Percentiles rank a stretch among this genome's conserved stretches.
phyloP scores from a whole-genome alignment of 768 basidiomycete species.

The Tremella mesenterica region DNA sequence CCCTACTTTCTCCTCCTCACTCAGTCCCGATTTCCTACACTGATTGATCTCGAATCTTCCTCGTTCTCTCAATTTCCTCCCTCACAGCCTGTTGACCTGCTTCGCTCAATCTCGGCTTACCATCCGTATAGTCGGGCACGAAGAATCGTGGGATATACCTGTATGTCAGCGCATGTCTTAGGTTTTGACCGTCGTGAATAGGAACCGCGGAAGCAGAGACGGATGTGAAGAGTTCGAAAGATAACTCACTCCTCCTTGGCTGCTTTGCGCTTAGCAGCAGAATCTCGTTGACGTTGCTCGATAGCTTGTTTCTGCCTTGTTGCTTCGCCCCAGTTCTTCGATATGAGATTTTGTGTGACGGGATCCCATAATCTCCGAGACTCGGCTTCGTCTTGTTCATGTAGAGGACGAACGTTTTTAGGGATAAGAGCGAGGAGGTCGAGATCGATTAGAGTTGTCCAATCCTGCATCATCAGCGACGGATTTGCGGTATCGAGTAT shows the following conservation, averaged over 20 bases:
- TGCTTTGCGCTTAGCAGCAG: constrained; percentile 75
- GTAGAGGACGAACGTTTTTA: constrained; percentile 73
- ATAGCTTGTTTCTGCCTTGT: constrained; percentile 83
- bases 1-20: neutral
- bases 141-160: constrained; percentile 70
- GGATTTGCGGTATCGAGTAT: too few relatives aligned
- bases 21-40: neutral
- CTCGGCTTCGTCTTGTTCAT: constrained; percentile 68
- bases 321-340: constrained; percentile 82
- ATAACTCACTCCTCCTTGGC: constrained; percentile 64
- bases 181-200: neutral
- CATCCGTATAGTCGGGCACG: constrained; percentile 58
- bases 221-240: too few relatives aligned
- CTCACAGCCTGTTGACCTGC: constrained; percentile 65
- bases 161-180: neutral
- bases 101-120: constrained; percentile 59
- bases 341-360: constrained; percentile 57
- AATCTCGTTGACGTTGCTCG: constrained; percentile 84
- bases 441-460: constrained; percentile 65
- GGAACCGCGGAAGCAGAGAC: neutral
- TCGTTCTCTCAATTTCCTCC: constrained; percentile 51
- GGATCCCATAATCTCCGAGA: constrained; percentile 78
- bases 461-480: constrained; percentile 49
- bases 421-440: constrained; percentile 62
- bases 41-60: neutral